Percentiles rank a stretch among this genome's conserved stretches.
phyloP scores from a whole-genome alignment of 2,329 filamentous ascomycete genomes.

The Colletotrichum sp. region DNA sequence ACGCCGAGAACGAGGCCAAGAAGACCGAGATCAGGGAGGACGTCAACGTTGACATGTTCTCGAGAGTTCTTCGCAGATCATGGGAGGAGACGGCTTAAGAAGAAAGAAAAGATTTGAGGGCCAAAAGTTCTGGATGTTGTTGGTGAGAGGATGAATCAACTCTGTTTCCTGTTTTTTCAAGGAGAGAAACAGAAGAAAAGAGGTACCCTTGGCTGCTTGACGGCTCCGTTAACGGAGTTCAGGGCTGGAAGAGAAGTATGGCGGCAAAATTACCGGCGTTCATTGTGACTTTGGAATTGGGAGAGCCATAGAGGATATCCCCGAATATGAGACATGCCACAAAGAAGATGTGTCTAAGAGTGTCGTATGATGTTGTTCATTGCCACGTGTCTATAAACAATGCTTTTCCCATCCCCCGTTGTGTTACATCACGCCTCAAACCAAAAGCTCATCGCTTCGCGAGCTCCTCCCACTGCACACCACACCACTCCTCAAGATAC shows the following conservation, averaged over 20 bases:
- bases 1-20: slow-evolving; percentile 97
- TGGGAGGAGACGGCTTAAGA: slow-evolving; percentile 79
- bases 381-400: not conserved
- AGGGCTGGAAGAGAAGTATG: slow-evolving; percentile 21
- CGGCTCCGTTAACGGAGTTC: slow-evolving; percentile 20
- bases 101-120: not conserved
- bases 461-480: slow-evolving; percentile 95
- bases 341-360: not conserved
- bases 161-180: not conserved
- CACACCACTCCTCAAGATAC: slow-evolving; percentile 95
- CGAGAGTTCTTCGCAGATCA: slow-evolving; percentile 78
- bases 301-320: slow-evolving; percentile 23
- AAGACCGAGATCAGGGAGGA: slow-evolving; percentile 95
- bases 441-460: slow-evolving; percentile 37
- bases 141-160: not conserved
- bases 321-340: slow-evolving; percentile 23
- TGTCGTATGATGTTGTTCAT: slow-evolving; percentile 6
- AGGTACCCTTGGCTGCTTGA: slow-evolving; percentile 8
- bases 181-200: not conserved
- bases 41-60: slow-evolving; percentile 88
- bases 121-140: not conserved
- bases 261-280: slow-evolving; percentile 26
- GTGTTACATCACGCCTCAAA: slow-evolving; percentile 7
- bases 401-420: slow-evolving; percentile 27
- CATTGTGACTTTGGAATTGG: slow-evolving; percentile 23